Base-by-base conservation (phyloP, 805 yeast species). In the Candida andamanensis region DNA sequence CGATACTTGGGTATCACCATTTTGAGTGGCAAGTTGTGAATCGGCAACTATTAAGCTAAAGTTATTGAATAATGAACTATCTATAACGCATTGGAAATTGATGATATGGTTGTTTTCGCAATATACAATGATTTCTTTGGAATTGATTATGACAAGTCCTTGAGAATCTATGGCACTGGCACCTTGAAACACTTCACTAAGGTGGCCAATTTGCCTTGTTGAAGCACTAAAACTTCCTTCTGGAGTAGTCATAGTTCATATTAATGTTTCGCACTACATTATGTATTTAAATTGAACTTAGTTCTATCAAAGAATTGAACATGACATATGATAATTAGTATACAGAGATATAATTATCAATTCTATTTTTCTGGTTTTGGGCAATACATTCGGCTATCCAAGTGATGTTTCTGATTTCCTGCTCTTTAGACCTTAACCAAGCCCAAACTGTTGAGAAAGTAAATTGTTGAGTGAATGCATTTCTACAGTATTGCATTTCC, bases 371-470 rank as follows among this genome's bases (percentile, higher is more conserved):
- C 70, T 92, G 99, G 56, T 87, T 89, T 60, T 94, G 98, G 19
- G 97, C 96, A 65, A 92, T 92, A 69, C 99, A 92, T 66, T 92
- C 99, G 30, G 97, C 95, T 36, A 92, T 90, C 99, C 99, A 92
- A n/a, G 97, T 86, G 45, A 92, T 82, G 58, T 92, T 92, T 61
- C 98, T 76, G 38, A 94, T 78, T 60, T 92, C 99, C 63, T 94
- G 98, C 61, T 92, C 98, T 52, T 83, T 84, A 12, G 95, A 81
- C 60, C 86, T 83, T 54, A 94, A 74, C 95, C 96, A 92, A 5
- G 96, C 95, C 92, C 96, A 92, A 35, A 92, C 70, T 2, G 95
- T 82, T 23, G 87, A 74, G 47, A 83, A 74, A 12, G 96, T 78
- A 60, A 92, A 92, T 59, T 90, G 97, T 63, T 92, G 98, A 20